Conservation (phyloP, 2,329 filamentous ascomycete genomes). For the Cladosporium sp. region DNA sequence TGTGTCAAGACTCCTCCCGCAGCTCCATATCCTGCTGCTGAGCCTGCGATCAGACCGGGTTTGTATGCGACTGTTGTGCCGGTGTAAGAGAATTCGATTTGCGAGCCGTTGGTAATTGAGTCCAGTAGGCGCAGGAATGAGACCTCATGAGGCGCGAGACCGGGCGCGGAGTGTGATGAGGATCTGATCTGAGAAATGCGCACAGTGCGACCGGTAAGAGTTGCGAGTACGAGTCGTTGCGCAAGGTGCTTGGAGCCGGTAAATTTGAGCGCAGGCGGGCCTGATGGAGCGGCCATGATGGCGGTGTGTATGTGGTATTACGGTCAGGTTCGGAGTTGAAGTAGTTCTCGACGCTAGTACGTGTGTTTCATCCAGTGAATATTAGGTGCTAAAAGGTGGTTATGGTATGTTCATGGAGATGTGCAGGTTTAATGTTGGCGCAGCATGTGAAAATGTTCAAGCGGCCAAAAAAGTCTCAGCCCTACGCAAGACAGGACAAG, state of each 20-base stretch:
- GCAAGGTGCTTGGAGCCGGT: slow-evolving; percentile 79
- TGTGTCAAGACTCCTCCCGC: slow-evolving; percentile 74
- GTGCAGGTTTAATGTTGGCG: background rate
- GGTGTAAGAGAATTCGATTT: slow-evolving; percentile 93
- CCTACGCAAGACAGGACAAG: background rate
- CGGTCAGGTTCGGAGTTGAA: background rate
- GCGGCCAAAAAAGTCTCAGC: background rate
- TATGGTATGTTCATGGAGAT: background rate
- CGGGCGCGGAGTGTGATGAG: slow-evolving; percentile 78
- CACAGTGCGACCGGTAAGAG: slow-evolving; percentile 81
- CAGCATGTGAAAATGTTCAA: background rate
- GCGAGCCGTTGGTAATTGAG: slow-evolving; percentile 88
- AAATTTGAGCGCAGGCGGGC: slow-evolving; percentile 48
- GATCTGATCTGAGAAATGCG: slow-evolving; percentile 93
- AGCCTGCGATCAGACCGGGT: slow-evolving; percentile 87
- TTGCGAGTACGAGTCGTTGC: slow-evolving; percentile 81
- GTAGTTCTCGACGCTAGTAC: background rate
- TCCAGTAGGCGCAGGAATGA: slow-evolving; percentile 94
- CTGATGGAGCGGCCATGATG: slow-evolving; percentile 26
- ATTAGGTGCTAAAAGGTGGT: background rate
- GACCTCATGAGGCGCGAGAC: slow-evolving; percentile 86
- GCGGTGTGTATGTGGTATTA: background rate
- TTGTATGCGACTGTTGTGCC: slow-evolving; percentile 90
- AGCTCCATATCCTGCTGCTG: slow-evolving; percentile 70
- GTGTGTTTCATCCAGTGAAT: background rate